phyloP scores from a whole-genome alignment of 2,329 filamentous ascomycete species.

The Monosporascus sp. region DNA sequence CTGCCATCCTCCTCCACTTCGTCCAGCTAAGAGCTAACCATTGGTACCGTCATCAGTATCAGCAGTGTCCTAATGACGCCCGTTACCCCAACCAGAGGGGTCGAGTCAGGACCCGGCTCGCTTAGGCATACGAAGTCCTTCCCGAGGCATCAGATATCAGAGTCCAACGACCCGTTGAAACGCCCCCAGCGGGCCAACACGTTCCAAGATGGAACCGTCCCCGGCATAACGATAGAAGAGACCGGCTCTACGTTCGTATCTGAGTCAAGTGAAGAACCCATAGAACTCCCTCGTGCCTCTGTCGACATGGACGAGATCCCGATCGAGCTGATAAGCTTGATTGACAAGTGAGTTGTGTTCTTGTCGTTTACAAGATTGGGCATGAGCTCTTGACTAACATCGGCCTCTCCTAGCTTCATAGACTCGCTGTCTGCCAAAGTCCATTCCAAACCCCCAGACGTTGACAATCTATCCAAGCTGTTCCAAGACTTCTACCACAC shows the following conservation, averaged over 20 bases:
- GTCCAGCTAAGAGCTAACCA: neutral
- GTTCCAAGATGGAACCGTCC: constrained; percentile 33
- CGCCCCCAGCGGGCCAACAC: constrained; percentile 42
- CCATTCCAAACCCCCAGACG: constrained; percentile 74
- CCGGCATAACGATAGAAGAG: constrained; percentile 20
- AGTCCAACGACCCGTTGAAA: constrained; percentile 26
- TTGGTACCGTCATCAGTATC: neutral
- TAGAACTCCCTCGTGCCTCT: constrained; percentile 47
- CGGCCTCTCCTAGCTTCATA: constrained; percentile 61
- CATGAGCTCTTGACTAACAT: constrained; percentile 12
- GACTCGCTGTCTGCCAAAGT: constrained; percentile 84
- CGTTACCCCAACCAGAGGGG: constrained; percentile 15
- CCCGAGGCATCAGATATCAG: constrained; percentile 15
- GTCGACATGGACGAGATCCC: constrained; percentile 83
- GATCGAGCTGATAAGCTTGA: constrained; percentile 85
- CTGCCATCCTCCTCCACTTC: neutral
- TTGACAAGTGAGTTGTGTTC: constrained; percentile 61
- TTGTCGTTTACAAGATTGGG: constrained; percentile 2
- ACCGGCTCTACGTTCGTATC: constrained; percentile 40
- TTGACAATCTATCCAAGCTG: constrained; percentile 74
- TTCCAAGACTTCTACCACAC: constrained; percentile 92
- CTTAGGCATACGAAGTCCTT: constrained; percentile 23
- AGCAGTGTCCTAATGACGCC: constrained; percentile 17
- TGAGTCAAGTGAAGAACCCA: constrained; percentile 37
- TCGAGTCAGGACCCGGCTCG: constrained; percentile 20